phyloP scores from a whole-genome alignment of 2,329 filamentous ascomycete species.

The Biscogniauxia marginata region DNA sequence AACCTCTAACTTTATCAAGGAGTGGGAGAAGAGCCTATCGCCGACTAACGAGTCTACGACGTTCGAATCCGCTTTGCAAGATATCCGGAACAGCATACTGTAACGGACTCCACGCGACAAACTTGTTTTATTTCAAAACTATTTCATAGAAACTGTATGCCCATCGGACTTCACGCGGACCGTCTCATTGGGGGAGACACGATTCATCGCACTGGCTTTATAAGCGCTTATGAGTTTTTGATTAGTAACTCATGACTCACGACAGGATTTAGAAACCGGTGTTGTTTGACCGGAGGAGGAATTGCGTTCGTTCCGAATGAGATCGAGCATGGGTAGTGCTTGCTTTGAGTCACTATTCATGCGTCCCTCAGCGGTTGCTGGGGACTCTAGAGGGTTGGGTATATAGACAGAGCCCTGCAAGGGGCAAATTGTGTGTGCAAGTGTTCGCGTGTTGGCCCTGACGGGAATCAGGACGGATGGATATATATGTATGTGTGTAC shows the following conservation, averaged over 20 bases:
- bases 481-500: not conserved
- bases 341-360: too few species aligned
- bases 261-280: not conserved
- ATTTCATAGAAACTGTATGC: not conserved
- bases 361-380: too few species aligned
- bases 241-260: not conserved
- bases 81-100: conserved; percentile 9
- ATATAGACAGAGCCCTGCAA: too few species aligned
- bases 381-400: too few species aligned
- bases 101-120: not conserved
- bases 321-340: too few species aligned
- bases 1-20: conserved; percentile 82
- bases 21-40: conserved; percentile 81
- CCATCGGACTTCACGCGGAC: not conserved
- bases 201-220: not conserved
- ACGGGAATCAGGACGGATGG: not conserved
- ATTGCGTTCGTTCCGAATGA: too few species aligned
- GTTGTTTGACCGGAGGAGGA: too few species aligned
- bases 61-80: conserved; percentile 14
- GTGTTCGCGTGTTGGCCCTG: not conserved
- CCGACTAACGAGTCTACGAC: conserved; percentile 40
- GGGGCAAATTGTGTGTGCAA: too few species aligned
- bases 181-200: not conserved
- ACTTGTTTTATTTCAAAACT: not conserved
- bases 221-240: not conserved